Base-by-base conservation (phyloP, 2,329 filamentous ascomycete species). In the Herpotrichia juniperi region DNA sequence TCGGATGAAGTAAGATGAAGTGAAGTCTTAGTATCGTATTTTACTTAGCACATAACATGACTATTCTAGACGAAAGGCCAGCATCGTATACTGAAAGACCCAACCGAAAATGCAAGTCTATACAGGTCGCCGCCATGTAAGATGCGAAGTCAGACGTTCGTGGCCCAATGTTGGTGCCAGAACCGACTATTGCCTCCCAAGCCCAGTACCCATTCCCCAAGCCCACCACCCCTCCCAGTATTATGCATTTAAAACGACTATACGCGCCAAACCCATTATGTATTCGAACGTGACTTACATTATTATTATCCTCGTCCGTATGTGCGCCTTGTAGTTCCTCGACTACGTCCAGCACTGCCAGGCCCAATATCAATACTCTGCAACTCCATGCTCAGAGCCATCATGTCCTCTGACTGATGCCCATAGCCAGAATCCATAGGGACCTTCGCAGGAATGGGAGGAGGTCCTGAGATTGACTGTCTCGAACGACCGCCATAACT, bases 381-480 rank as follows among this genome's bases (percentile, higher is more conserved):
- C 79, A 93, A 83, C 74, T 93, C 89, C 57, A 90, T 80, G 72
- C 88, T 82, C 46, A 93, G 74, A 17, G 87, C 84, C 72, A 80
- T 79, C 56, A 83, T 78, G 50, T 81, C 80, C 22, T 74, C 71
- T 14, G 69, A 74, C 46, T 51, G 48, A 26, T 57, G 42, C 71
- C 75, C 63, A 28, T 74, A 73, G 4, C 71, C 73, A 78, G 81
- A 60, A 62, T 72, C 67, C 19, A 88, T 71, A 1, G 87, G 87
- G 8, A 90, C 77, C 73, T 91, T 91, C n/a, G 87, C 86, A 3
- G 88, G 88, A 43, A 90, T 81, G 0, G 86, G 84, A 0, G 85
- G 84, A 11, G 88, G 87, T 0, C 76, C 78, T 16, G 70, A 75
- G 16, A 56, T 50, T 1, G 58, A 59, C 16, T 63, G 61, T 17